A percentile compares a stretch with the other conserved stretches of the same genome.
Evolutionary conservation across 2,329 filamentous ascomycete species (phyloP).

Genomic region (Cladosporium sp.): DNA sequence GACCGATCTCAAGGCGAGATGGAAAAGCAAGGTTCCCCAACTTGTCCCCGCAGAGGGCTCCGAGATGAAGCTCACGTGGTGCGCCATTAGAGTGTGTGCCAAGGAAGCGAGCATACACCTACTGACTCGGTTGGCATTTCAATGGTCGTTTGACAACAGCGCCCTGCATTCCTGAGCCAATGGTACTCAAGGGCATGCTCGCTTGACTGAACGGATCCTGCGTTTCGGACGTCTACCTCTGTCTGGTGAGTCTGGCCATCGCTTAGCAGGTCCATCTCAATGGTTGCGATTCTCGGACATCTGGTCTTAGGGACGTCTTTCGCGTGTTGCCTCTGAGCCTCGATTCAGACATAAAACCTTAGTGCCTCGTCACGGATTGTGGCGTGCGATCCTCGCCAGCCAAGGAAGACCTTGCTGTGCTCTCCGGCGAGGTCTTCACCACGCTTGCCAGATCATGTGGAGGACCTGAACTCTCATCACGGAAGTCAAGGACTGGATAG

Average conservation of each 20-base stretch:
- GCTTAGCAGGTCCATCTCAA: neutral
- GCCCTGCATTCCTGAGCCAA: neutral
- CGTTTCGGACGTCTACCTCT: neutral
- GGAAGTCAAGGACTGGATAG: neutral
- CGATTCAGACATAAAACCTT: neutral
- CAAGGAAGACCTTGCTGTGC: neutral
- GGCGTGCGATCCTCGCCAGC: neutral
- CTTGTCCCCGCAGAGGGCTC: neutral
- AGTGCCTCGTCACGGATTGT: neutral
- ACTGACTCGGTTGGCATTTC: neutral
- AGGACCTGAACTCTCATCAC: neutral
- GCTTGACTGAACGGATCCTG: neutral
- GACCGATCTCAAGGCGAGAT: neutral
- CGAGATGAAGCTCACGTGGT: constrained; percentile 2
- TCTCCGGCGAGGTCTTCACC: neutral
- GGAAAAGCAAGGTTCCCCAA: neutral
- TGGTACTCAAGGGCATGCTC: neutral
- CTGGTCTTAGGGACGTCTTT: too few relatives aligned
- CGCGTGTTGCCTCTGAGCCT: neutral
- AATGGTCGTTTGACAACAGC: neutral
- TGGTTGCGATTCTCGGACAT: too few relatives aligned
- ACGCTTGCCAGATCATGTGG: neutral
- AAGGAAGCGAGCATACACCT: neutral
- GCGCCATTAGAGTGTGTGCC: neutral
- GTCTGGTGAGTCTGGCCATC: neutral